phyloP scores from a whole-genome alignment of 257 asterid species.

The Solanum dulcamara region DNA sequence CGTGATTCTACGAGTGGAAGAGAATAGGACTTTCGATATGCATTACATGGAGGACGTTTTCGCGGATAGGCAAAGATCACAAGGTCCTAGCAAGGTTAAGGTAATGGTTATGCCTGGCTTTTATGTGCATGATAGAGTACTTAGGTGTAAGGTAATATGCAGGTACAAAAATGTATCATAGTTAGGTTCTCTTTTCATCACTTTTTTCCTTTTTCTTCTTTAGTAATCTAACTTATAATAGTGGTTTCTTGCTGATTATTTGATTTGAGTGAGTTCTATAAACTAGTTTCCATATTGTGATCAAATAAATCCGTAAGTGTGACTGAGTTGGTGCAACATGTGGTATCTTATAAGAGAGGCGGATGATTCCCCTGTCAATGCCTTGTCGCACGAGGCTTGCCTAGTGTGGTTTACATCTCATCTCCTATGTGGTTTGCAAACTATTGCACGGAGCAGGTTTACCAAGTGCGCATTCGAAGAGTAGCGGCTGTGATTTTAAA shows the following conservation, averaged over 20 bases:
- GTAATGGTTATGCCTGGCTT: conserved; percentile 92
- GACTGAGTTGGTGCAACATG: neutral
- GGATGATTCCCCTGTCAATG: too few species aligned
- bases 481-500: neutral
- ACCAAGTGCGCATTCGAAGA: neutral
- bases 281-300: neutral
- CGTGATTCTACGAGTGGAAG: conserved; percentile 55
- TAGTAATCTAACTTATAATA: neutral
- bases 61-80: conserved; percentile 39
- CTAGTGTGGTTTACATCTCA: too few species aligned
- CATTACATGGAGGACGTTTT: conserved; percentile 75
- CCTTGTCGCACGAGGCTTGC: too few species aligned
- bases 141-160: conserved; percentile 81
- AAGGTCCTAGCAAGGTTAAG: conserved; percentile 52
- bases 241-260: neutral
- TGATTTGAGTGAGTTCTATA: neutral
- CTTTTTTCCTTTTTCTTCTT: neutral
- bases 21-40: conserved; percentile 40
- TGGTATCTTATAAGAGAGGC: neutral
- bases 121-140: conserved; percentile 65
- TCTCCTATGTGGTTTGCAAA: neutral
- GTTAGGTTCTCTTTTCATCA: neutral
- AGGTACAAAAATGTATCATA: conserved; percentile 42
- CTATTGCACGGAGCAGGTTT: neutral
- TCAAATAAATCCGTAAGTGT: neutral